These are phyloP conservation scores for Komagataella ulmi DNA, from an alignment of 805 yeast genomes.

Conservation along the genomic window DNA sequence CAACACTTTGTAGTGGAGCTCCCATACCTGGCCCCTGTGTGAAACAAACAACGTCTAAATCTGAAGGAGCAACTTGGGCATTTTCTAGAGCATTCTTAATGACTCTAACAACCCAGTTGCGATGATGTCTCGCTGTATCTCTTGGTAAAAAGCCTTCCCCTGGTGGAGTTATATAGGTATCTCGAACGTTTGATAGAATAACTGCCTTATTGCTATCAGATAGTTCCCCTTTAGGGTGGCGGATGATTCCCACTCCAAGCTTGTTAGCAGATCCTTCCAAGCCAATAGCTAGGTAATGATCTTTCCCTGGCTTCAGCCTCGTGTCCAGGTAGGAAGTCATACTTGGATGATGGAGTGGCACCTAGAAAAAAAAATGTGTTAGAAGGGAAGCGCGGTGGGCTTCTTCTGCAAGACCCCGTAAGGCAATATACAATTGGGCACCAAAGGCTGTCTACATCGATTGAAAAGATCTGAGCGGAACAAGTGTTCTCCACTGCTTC, in stretches of 20 bases:
- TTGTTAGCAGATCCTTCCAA: conserved; percentile 97
- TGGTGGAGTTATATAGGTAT: conserved; percentile 92
- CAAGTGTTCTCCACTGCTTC: background rate
- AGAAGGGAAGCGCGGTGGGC: background rate
- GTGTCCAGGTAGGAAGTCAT: conserved; percentile 20
- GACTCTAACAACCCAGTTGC: conserved; percentile 84
- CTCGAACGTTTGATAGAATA: conserved; percentile 82
- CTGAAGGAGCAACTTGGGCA: conserved; percentile 33
- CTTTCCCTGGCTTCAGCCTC: conserved; percentile 24
- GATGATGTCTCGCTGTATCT: conserved; percentile 93
- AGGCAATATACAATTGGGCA: background rate
- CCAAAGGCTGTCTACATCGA: too few species aligned
- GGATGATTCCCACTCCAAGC: conserved; percentile 85
- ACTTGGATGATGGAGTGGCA: background rate
- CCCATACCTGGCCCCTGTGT: conserved; percentile 99
- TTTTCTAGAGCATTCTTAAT: conserved; percentile 54
- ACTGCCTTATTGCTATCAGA: conserved; percentile 49
- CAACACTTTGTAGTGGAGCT: conserved; percentile 91
- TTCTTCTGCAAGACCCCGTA: background rate
- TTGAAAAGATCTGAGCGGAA: background rate
- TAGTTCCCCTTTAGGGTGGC: conserved; percentile 52
- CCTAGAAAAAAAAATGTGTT: too few species aligned
- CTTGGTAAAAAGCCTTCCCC: conserved; percentile 97
- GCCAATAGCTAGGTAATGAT: conserved; percentile 66
- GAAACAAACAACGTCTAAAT: conserved; percentile 75